phyloP scores from a whole-genome alignment of 768 basidiomycete species.

The Pisolithus albus region DNA sequence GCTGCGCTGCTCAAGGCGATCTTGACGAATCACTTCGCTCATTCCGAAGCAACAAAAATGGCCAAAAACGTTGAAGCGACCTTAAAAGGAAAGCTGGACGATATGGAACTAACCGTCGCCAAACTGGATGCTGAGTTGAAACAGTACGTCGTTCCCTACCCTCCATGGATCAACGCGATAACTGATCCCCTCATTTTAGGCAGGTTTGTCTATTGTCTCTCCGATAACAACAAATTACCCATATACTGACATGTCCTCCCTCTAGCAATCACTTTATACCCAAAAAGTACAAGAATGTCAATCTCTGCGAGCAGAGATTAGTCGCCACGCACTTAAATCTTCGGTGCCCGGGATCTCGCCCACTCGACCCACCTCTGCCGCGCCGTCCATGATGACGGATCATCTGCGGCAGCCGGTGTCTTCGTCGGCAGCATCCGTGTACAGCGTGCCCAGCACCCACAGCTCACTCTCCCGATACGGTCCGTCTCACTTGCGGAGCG shows the following conservation, averaged over 20 bases:
- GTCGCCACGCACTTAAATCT: slow-evolving; percentile 38
- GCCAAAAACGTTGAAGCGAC: slow-evolving; percentile 56
- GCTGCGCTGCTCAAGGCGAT: slow-evolving; percentile 76
- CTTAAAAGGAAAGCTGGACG: slow-evolving; percentile 61
- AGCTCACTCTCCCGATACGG: slow-evolving; percentile 47
- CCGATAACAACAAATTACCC: slow-evolving; percentile 2
- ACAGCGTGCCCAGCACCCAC: slow-evolving; percentile 38
- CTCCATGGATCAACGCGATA: slow-evolving; percentile 5
- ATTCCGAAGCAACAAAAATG: slow-evolving; percentile 67
- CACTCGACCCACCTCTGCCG: slow-evolving; percentile 21
- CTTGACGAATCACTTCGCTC: slow-evolving; percentile 73
- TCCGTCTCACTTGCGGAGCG: slow-evolving; percentile 50
- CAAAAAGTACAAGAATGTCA: slow-evolving; percentile 70
- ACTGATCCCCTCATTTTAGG: slow-evolving; percentile 34
- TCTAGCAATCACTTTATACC: slow-evolving; percentile 51
- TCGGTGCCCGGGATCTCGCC: slow-evolving; percentile 19
- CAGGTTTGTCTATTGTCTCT: slow-evolving; percentile 36
- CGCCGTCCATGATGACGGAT: slow-evolving; percentile 17
- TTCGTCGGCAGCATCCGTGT: slow-evolving; percentile 27
- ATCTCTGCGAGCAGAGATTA: slow-evolving; percentile 58
- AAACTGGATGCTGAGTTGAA: slow-evolving; percentile 66
- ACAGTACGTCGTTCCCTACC: slow-evolving; percentile 44
- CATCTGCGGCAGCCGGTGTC: slow-evolving; percentile 26
- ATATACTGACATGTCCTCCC: slow-evolving; percentile 13
- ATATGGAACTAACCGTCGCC: slow-evolving; percentile 47